These are phyloP conservation scores for Cryptosporidium muris DNA, from an alignment of 169 alveolate genomes.

Conservation along the genomic window DNA sequence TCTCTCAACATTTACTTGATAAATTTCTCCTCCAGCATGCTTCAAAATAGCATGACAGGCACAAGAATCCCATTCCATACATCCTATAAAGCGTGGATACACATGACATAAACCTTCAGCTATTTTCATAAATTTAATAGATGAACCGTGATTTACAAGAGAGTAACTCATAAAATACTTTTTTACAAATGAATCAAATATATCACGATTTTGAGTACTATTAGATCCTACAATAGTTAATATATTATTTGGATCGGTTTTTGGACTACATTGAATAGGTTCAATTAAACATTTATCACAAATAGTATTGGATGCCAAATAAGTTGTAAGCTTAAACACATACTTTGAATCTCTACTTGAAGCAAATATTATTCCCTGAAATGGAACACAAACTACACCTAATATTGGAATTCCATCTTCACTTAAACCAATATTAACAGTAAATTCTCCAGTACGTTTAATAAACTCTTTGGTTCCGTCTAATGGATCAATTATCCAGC, in stretches of 20 bases:
- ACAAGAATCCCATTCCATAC: conserved; percentile 79
- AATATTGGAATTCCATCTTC: conserved; percentile 60
- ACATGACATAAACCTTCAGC: conserved; percentile 70
- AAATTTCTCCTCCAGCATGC: conserved; percentile 73
- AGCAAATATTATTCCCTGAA: conserved; percentile 35
- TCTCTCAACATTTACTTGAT: conserved; percentile 17
- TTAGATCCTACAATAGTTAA: conserved; percentile 5
- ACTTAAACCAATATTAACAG: conserved; percentile 75
- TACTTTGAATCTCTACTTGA: conserved; percentile 61
- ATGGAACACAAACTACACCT: conserved; percentile 76
- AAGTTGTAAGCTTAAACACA: conserved; percentile 45
- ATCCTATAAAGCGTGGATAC: conserved; percentile 74
- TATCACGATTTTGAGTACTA: conserved; percentile 13
- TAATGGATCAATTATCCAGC: conserved; percentile 76
- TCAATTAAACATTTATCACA: neutral
- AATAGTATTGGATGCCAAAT: conserved; percentile 3
- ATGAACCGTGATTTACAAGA: conserved; percentile 55
- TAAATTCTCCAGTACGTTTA: conserved; percentile 74
- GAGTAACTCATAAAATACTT: neutral
- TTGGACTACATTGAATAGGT: neutral
- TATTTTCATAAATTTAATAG: conserved; percentile 72
- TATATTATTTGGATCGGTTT: neutral
- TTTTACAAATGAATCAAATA: conserved; percentile 7
- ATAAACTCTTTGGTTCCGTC: conserved; percentile 79
- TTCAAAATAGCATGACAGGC: conserved; percentile 73